Conservation (phyloP, 2,329 filamentous ascomycete genomes). For the Escovopsis sp. region DNA sequence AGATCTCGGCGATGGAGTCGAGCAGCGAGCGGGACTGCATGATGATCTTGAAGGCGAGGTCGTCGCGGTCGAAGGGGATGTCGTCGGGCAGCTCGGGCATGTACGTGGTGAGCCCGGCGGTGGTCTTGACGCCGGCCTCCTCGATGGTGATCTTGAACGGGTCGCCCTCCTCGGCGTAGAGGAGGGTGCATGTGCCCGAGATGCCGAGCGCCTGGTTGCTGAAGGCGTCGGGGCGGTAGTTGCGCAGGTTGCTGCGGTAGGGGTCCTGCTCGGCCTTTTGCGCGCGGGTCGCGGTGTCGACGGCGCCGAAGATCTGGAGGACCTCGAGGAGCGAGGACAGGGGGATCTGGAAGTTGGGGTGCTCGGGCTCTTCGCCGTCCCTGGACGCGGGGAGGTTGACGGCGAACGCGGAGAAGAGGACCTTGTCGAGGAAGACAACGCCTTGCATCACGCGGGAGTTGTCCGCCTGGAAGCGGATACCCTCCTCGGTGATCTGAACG, state of each 20-base stretch:
- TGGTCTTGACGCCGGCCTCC: conserved; percentile 76
- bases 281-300: conserved; percentile 47
- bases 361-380: conserved; percentile 27
- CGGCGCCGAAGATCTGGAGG: conserved; percentile 86
- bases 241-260: conserved; percentile 46
- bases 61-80: conserved; percentile 75
- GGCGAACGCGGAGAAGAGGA: conserved; percentile 74
- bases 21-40: conserved; percentile 66
- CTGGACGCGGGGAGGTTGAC: conserved; percentile 37
- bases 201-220: conserved; percentile 71
- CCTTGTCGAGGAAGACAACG: conserved; percentile 72
- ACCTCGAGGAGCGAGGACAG: conserved; percentile 81
- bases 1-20: conserved; percentile 57
- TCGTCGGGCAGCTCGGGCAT: conserved; percentile 59
- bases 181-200: conserved; percentile 70
- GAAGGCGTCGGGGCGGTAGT: conserved; percentile 59
- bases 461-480: conserved; percentile 76
- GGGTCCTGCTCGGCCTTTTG: conserved; percentile 44
- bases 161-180: conserved; percentile 60
- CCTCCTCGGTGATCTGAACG: conserved; percentile 67
- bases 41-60: conserved; percentile 81
- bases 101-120: conserved; percentile 82
- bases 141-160: conserved; percentile 76
- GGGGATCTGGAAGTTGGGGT: conserved; percentile 73
- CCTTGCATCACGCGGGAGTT: conserved; percentile 87